Evolutionary conservation across 805 yeast genomes (phyloP).

Genomic region (Kodamaea lidongshanica): DNA sequence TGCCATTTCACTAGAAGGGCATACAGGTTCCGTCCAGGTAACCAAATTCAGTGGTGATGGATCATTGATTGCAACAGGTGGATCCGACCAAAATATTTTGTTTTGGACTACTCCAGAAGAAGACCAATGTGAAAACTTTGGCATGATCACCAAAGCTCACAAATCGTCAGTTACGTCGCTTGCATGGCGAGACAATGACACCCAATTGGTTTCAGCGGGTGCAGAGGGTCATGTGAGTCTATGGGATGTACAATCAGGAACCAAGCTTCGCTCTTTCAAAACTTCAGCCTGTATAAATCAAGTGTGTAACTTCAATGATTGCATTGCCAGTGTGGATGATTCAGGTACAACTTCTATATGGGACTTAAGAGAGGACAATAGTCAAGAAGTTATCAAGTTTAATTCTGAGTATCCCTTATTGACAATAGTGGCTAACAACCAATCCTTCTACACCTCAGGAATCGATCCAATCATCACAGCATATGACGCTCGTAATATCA

Average conservation of each 20-base stretch:
- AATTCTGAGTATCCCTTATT: slow-evolving; percentile 54
- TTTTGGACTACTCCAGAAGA: slow-evolving; percentile 40
- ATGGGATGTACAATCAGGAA: slow-evolving; percentile 59
- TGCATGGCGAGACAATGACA: slow-evolving; percentile 46
- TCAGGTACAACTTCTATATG: slow-evolving; percentile 56
- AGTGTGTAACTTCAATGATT: slow-evolving; percentile 18
- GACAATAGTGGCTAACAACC: slow-evolving; percentile 32
- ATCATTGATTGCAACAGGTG: slow-evolving; percentile 52
- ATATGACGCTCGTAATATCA: slow-evolving; percentile 48
- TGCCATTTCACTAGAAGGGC: slow-evolving; percentile 43
- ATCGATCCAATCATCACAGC: slow-evolving; percentile 59
- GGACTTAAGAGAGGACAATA: slow-evolving; percentile 65
- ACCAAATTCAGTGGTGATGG: slow-evolving; percentile 51
- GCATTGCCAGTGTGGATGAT: slow-evolving; percentile 49
- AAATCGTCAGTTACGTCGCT: slow-evolving; percentile 60
- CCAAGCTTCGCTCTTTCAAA: slow-evolving; percentile 37
- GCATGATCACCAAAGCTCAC: slow-evolving; percentile 44
- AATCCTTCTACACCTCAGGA: slow-evolving; percentile 55
- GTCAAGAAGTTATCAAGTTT: slow-evolving; percentile 29
- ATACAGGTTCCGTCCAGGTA: slow-evolving; percentile 47
- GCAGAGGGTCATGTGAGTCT: slow-evolving; percentile 57
- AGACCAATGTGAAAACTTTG: slow-evolving; percentile 34
- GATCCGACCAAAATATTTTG: slow-evolving; percentile 47
- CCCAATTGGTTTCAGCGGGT: slow-evolving; percentile 43
- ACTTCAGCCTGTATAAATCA: slow-evolving; percentile 54